Percentiles rank a stretch among this genome's conserved stretches.
Conservation (phyloP, 208 protist genomes). For the Trypanosoma grayi region DNA sequence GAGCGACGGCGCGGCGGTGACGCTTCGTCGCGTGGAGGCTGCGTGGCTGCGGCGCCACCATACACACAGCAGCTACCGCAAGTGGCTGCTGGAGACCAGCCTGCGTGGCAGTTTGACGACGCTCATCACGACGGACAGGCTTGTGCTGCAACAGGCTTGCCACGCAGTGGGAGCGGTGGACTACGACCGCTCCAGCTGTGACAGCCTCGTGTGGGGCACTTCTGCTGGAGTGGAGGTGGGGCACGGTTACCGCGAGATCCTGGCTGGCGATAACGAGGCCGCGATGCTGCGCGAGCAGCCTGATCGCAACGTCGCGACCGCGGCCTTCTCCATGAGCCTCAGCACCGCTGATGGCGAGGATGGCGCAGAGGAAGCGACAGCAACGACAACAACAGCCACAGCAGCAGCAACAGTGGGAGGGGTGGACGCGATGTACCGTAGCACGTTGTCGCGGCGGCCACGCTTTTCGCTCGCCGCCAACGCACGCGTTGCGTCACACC, state of each 20-base stretch:
- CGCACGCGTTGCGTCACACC: slow-evolving; percentile 53
- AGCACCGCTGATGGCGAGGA: neutral
- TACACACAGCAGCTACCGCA: slow-evolving; percentile 56
- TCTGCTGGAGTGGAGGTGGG: slow-evolving; percentile 49
- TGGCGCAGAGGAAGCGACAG: neutral
- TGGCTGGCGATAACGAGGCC: slow-evolving; percentile 73
- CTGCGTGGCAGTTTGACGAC: slow-evolving; percentile 19
- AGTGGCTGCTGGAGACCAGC: slow-evolving; percentile 42
- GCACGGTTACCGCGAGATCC: slow-evolving; percentile 76
- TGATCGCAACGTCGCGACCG: slow-evolving; percentile 66
- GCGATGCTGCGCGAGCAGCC: slow-evolving; percentile 42
- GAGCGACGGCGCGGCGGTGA: slow-evolving; percentile 5
- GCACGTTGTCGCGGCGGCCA: slow-evolving; percentile 34
- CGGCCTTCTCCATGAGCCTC: slow-evolving; percentile 43
- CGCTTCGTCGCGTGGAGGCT: slow-evolving; percentile 38
- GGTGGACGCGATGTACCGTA: neutral
- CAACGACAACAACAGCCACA: slow-evolving; percentile 3
- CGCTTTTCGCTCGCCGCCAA: slow-evolving; percentile 25
- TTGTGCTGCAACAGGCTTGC: slow-evolving; percentile 61
- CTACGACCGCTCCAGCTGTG: slow-evolving; percentile 76
- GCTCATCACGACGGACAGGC: slow-evolving; percentile 43
- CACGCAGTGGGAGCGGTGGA: slow-evolving; percentile 49
- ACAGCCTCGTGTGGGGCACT: slow-evolving; percentile 78
- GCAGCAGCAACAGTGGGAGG: neutral
- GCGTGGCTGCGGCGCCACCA: slow-evolving; percentile 75